Percentiles rank a stretch among this genome's conserved stretches.
Conservation (phyloP, 2,329 filamentous ascomycete species). For the Fusarium redolens region DNA sequence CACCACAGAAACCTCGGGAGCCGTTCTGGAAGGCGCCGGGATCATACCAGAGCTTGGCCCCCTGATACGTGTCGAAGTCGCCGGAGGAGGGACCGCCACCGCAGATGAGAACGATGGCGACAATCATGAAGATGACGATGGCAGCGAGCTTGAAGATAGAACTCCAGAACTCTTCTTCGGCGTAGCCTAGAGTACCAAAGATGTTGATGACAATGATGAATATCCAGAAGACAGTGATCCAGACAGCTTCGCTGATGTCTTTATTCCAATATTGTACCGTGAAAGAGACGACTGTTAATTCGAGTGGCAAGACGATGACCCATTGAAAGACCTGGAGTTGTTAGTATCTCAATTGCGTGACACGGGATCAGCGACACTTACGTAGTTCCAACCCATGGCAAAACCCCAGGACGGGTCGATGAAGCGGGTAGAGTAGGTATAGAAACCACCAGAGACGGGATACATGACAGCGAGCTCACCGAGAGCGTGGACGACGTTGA, state of each 20-base stretch:
- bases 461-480: conserved; percentile 72
- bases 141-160: conserved; percentile 67
- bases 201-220: conserved; percentile 63
- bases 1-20: conserved; percentile 75
- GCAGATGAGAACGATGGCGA: conserved; percentile 66
- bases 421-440: conserved; percentile 70
- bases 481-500: conserved; percentile 70
- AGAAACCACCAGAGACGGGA: conserved; percentile 72
- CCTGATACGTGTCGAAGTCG: conserved; percentile 56
- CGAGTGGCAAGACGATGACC: conserved; percentile 62
- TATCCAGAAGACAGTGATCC: conserved; percentile 65
- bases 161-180: conserved; percentile 67
- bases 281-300: conserved; percentile 62
- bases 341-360: not conserved
- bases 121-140: conserved; percentile 71
- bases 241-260: conserved; percentile 59
- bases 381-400: conserved; percentile 60
- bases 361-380: not conserved
- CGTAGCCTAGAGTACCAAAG: conserved; percentile 65
- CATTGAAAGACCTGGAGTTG: conserved; percentile 57
- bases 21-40: conserved; percentile 72
- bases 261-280: conserved; percentile 64
- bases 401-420: conserved; percentile 71
- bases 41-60: conserved; percentile 51
- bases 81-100: conserved; percentile 65